Base-by-base conservation (phyloP, 2,329 filamentous ascomycete genomes). In the Acrodontium crateriforme region DNA sequence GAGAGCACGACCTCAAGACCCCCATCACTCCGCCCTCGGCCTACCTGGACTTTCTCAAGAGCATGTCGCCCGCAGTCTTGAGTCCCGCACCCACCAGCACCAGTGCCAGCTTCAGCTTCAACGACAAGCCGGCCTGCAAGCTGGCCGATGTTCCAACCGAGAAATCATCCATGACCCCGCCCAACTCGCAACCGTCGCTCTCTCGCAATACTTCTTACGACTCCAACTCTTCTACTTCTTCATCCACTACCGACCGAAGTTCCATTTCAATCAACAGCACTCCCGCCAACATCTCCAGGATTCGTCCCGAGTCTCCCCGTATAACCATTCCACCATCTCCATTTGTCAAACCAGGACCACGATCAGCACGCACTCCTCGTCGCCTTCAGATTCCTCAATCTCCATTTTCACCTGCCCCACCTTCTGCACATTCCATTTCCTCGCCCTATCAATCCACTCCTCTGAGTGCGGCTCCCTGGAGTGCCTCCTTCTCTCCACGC, bases 11-110 rank as follows among this genome's bases (percentile, higher is more conserved):
- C 34, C 56, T 65, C 24, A 78, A 74, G 58, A 94, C 85, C 4
- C 85, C 85, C 26, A 92, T 95, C 53, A 91, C 80, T 28, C 87
- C 87, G 28, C 87, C 87, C 3, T 65, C 71, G 13, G 85, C 87
- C 32, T 95, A 95, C 52, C 78, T 82, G 41, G 84, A 95, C 49
- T 95, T 94, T 50, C 74, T 95, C 38, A 87, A 84, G 58, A 74
- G 76, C 35, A 73, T 91, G 58, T 77, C 70, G 2, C 69, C 70
- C 1, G 63, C 77, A 11, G 64, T 84, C 33, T 71, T 74, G 49
- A 83, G 76, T 38, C 79, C 80, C 6, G 58, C 70, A 25, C 63
- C 70, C 25, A 68, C 74, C 21, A 59, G 61, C 27, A 65, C 65
- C 43, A 67, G 69, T 38, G 63, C 43, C 50, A 52, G 47, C 36